Evolutionary conservation across 805 yeast genomes (phyloP), one percentile per base, ranked within the genome.

Genomic region (Zygoascus biomembranicola): DNA sequence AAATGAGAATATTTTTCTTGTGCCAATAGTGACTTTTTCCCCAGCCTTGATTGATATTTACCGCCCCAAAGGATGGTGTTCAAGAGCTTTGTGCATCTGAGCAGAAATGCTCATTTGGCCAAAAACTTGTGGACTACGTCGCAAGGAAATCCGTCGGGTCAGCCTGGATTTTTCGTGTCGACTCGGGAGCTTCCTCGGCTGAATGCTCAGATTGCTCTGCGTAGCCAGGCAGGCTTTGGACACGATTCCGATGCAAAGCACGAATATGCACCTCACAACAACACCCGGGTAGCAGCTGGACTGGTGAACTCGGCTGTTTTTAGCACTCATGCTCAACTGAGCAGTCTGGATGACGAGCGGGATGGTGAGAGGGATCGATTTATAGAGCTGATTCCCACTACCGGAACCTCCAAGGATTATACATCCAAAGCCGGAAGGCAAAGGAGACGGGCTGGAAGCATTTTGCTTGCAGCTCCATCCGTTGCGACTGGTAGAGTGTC

Each of bases 121-220:
- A 67, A 71, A 57, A 67, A 63, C 52, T 57, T 71, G 42, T 70
- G 70, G 64, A 63, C 69, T 23, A 55, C 71, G 14, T 57, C 69
- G 2, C 49, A 28, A 28, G 20, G 50, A 19, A 54, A 56, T 52
- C 56, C 51, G 13, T 55, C 66, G 13, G 54, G 65, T 20, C 65
- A 68, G 57, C 68, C 74, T 52, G 61, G 69, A 31, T 72, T 72
- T 58, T 72, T 73, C 53, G 67, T 67, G 37, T 65, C 75, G 19
- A 71, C 75, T 8, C 69, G 66, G 31, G 73, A 70, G 52, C 65
- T 69, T 47, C 65, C 63, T 31, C 62, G 73, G 31, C 73, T 70
- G 55, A 72, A 72, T 61, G 60, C 66, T 14, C 73, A 69, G 56
- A 58, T 67, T 8, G 66, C 63, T 43, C 58, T 47, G 8, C 42